These are phyloP conservation scores for Cyclotella kingstonii DNA, from an alignment of 108 stramenopile species.

Conservation along the genomic window DNA sequence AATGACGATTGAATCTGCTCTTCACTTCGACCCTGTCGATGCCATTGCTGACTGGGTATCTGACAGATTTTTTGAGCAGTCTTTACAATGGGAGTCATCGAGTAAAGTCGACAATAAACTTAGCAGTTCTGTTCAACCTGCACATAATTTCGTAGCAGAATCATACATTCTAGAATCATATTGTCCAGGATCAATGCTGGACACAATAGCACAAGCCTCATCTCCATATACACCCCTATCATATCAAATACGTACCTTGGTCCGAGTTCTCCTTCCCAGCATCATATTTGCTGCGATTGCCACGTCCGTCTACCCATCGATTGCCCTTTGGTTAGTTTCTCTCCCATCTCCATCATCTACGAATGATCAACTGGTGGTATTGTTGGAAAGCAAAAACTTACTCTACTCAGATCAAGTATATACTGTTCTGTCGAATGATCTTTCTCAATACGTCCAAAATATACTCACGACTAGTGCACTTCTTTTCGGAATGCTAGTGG, in stretches of 20 bases:
- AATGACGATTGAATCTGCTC: conserved; percentile 4
- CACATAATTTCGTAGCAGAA: background rate
- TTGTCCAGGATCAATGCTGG: conserved; percentile 37
- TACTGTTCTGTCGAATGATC: conserved; percentile 46
- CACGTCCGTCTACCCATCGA: conserved; percentile 14
- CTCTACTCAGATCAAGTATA: conserved; percentile 41
- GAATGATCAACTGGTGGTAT: background rate
- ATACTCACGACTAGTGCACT: conserved; percentile 47
- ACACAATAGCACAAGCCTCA: conserved; percentile 17
- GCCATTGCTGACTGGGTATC: conserved; percentile 40
- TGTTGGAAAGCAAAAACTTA: background rate
- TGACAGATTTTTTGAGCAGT: conserved; percentile 22
- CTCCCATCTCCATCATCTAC: conserved; percentile 4
- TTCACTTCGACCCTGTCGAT: conserved; percentile 31
- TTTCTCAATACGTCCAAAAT: conserved; percentile 57
- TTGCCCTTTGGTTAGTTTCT: conserved; percentile 24
- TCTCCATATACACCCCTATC: conserved; percentile 32
- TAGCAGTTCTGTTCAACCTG: background rate
- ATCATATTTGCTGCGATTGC: conserved; percentile 13
- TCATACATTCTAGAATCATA: conserved; percentile 33
- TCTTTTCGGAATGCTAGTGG: conserved; percentile 47
- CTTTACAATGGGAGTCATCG: conserved; percentile 13
- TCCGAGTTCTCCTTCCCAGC: conserved; percentile 38
- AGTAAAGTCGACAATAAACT: background rate
- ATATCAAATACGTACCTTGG: conserved; percentile 42